A percentile compares a stretch with the other conserved stretches of the same genome.
These are phyloP conservation scores for Pontederia crassipes DNA, from an alignment of 176 grass and related monocot species.

Conservation along the genomic window DNA sequence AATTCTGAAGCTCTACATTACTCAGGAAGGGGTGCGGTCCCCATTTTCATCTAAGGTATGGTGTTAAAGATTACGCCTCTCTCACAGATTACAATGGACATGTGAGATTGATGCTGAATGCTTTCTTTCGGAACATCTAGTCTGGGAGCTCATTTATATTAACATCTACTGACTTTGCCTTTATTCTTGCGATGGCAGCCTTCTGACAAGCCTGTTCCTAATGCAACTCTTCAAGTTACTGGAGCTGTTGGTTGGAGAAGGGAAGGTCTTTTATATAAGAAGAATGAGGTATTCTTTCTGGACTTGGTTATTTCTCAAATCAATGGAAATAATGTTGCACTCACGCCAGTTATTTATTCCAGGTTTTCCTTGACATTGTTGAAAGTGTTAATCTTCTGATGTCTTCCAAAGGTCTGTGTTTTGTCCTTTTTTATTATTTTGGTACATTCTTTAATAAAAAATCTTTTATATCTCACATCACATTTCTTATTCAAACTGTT, in stretches of 20 bases:
- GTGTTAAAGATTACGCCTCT: background rate
- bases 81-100: background rate
- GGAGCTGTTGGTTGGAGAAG: slow-evolving; percentile 99
- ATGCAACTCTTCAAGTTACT: slow-evolving; percentile 97
- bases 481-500: background rate
- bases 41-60: slow-evolving; percentile 97
- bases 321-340: background rate
- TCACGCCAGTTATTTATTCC: slow-evolving; percentile 20
- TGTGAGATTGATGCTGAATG: too few relatives aligned
- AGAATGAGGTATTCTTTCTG: slow-evolving; percentile 69
- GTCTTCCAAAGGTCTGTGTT: slow-evolving; percentile 81
- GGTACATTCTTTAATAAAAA: background rate
- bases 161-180: background rate
- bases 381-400: slow-evolving; percentile 99
- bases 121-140: too few relatives aligned
- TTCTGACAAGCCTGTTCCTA: slow-evolving; percentile 92
- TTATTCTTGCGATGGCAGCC: slow-evolving; percentile 40
- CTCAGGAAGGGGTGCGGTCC: slow-evolving; percentile 88
- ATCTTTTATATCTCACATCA: background rate
- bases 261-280: slow-evolving; percentile 95
- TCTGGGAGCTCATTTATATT: background rate
- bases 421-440: background rate
- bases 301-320: slow-evolving; percentile 1
- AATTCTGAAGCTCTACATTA: slow-evolving; percentile 99
- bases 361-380: slow-evolving; percentile 99